phyloP scores from a whole-genome alignment of 2,329 filamentous ascomycete species.

The Talaromyces marneffei region DNA sequence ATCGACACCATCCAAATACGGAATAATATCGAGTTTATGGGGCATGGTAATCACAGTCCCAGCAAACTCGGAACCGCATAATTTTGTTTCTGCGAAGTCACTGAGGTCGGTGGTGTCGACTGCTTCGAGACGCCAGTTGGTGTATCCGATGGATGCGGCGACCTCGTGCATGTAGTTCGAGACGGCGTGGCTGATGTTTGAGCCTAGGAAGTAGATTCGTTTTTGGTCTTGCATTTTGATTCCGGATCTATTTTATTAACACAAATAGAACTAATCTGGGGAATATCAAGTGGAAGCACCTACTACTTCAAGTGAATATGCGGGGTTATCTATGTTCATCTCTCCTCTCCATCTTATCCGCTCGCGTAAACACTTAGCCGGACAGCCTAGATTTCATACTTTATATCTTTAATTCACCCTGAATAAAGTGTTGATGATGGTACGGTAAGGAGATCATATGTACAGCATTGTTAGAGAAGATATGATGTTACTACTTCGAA shows the following conservation, averaged over 20 bases:
- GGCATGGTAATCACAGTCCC: neutral
- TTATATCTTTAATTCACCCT: neutral
- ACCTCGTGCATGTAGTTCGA: neutral
- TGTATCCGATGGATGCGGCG: neutral
- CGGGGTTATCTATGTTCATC: neutral
- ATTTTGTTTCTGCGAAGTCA: neutral
- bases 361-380: neutral
- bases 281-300: too few relatives aligned
- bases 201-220: neutral
- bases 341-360: neutral
- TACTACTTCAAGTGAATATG: neutral
- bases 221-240: neutral
- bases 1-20: neutral
- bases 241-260: neutral
- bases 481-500: neutral
- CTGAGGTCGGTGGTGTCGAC: neutral
- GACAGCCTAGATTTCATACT: neutral
- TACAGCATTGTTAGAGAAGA: neutral
- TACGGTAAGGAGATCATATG: too few relatives aligned
- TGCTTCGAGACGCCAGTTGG: neutral
- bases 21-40: neutral
- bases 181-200: neutral
- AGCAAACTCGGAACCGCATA: neutral
- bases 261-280: neutral
- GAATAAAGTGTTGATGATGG: neutral